phyloP scores from a whole-genome alignment of 2,329 filamentous ascomycete species.

The Bipolaris victoriae region DNA sequence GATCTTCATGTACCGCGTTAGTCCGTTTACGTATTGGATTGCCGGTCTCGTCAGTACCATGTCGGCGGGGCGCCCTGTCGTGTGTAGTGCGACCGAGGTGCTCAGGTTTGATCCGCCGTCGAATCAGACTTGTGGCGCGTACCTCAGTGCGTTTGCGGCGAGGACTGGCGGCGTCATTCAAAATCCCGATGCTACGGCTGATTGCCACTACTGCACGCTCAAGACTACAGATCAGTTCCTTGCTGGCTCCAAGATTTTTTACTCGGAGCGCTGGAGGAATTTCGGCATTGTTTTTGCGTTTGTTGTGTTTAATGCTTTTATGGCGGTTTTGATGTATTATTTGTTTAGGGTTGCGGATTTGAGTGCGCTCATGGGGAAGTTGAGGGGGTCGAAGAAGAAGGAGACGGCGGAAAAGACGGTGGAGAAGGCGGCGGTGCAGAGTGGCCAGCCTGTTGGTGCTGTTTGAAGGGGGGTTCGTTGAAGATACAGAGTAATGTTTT shows the following conservation, averaged over 20 bases:
- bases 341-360: constrained; percentile 41
- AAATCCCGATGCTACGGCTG: constrained; percentile 52
- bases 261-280: constrained; percentile 65
- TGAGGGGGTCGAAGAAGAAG: constrained; percentile 30
- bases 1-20: constrained; percentile 77
- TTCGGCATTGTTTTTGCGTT: constrained; percentile 73
- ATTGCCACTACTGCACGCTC: constrained; percentile 60
- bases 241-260: constrained; percentile 50
- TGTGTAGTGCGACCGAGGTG: constrained; percentile 54
- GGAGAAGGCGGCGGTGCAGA: constrained; percentile 21
- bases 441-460: constrained; percentile 18
- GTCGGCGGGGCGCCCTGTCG: constrained; percentile 56
- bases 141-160: constrained; percentile 52
- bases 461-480: background rate
- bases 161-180: constrained; percentile 50
- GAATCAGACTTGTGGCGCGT: constrained; percentile 52
- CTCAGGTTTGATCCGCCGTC: constrained; percentile 50
- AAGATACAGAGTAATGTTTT: too few species aligned
- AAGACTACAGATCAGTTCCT: constrained; percentile 57
- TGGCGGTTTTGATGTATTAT: constrained; percentile 67
- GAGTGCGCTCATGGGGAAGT: constrained; percentile 15
- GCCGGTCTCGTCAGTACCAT: constrained; percentile 49
- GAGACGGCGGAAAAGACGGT: constrained; percentile 20
- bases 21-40: constrained; percentile 70
- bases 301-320: constrained; percentile 66